These are phyloP conservation scores for Glaciozyma martinii DNA, from an alignment of 768 basidiomycete species.

Conservation along the genomic window DNA sequence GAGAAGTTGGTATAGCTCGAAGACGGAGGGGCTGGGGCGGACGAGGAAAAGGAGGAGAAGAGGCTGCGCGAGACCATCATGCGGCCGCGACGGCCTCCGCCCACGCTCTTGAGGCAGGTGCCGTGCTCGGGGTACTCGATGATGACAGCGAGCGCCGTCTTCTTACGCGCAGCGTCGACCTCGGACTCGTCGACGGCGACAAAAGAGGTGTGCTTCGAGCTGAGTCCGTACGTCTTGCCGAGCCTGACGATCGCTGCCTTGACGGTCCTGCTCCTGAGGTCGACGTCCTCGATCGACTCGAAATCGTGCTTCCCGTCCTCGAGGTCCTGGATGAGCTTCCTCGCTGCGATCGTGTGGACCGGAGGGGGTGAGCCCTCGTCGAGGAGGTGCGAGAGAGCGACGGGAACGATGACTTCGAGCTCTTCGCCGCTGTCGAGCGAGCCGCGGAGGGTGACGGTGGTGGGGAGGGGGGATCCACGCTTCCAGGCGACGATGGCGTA, in stretches of 20 bases:
- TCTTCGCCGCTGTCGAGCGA: not conserved
- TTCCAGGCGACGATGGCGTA: not conserved
- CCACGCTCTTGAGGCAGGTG: no score
- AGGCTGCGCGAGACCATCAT: not conserved
- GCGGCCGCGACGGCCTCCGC: not conserved
- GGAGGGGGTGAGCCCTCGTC: constrained; percentile 37
- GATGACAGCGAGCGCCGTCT: not conserved
- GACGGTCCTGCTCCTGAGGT: constrained; percentile 40
- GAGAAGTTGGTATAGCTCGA: no score
- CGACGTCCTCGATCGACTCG: constrained; percentile 38
- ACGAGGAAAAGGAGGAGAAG: no score
- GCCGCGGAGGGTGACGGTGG: not conserved
- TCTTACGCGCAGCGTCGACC: not conserved
- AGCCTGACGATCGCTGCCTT: constrained; percentile 49
- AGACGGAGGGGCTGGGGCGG: no score
- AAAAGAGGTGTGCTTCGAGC: constrained; percentile 51
- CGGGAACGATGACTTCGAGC: not conserved
- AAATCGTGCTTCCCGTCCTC: constrained; percentile 36
- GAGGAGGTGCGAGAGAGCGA: not conserved
- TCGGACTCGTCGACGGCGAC: constrained; percentile 46
- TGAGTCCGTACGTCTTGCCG: constrained; percentile 50
- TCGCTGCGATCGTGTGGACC: constrained; percentile 52
- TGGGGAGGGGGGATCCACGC: not conserved
- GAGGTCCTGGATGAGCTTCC: constrained; percentile 50
- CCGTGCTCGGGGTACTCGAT: not conserved